Conservation (phyloP, 768 basidiomycete genomes). For the Termitomyces sp. region DNA sequence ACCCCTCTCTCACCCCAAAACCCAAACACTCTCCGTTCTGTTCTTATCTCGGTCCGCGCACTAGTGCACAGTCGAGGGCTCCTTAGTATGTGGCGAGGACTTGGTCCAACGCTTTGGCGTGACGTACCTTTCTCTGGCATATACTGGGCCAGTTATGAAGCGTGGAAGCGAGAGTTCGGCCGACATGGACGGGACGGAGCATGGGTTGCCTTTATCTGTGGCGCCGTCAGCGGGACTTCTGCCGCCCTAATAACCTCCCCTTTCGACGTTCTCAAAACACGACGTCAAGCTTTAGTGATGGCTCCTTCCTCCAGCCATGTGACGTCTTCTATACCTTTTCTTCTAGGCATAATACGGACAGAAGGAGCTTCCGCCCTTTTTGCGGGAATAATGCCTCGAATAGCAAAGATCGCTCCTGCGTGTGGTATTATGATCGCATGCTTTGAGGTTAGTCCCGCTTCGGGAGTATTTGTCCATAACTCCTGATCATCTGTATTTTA, state of each 20-base stretch:
- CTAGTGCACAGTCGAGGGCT: slow-evolving; percentile 63
- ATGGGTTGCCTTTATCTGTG: slow-evolving; percentile 80
- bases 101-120: slow-evolving; percentile 91
- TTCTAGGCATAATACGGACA: slow-evolving; percentile 63
- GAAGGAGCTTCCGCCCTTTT: slow-evolving; percentile 81
- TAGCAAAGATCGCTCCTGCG: slow-evolving; percentile 94
- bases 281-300: slow-evolving; percentile 83
- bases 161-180: slow-evolving; percentile 61
- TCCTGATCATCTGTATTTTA: slow-evolving; percentile 19
- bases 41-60: slow-evolving; percentile 54
- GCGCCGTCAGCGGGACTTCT: slow-evolving; percentile 80
- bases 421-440: slow-evolving; percentile 98
- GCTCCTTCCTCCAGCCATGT: slow-evolving; percentile 35
- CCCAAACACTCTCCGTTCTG: slow-evolving; percentile 75
- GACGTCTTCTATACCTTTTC: slow-evolving; percentile 55
- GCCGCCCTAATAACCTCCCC: slow-evolving; percentile 90
- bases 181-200: slow-evolving; percentile 50
- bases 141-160: slow-evolving; percentile 96
- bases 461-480: not conserved
- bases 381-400: slow-evolving; percentile 80
- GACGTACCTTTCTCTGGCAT: slow-evolving; percentile 97
- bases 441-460: slow-evolving; percentile 63
- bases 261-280: slow-evolving; percentile 95
- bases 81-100: slow-evolving; percentile 79
- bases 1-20: slow-evolving; percentile 66